Base-by-base conservation (phyloP, 768 basidiomycete species). In the Mycena galopus region DNA sequence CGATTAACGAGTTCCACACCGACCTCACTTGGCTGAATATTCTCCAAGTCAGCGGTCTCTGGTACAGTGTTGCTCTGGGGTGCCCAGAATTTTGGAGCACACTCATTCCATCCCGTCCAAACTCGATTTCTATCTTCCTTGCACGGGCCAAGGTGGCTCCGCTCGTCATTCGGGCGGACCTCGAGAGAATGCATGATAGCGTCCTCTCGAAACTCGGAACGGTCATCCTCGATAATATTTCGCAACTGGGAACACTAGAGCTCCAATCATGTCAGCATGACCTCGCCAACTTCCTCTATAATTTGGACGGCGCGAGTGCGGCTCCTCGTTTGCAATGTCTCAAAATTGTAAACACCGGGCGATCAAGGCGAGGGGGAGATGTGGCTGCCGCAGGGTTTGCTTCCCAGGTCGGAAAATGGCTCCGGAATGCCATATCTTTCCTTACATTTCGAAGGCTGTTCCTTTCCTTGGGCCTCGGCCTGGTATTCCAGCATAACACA, bases 61-160 rank as follows among this genome's bases (percentile, higher is more conserved):
- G 74, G 74, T 68, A 74, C 29, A 50, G n/a, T 25, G 66, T 77
- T 39, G 76, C 76, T 7, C 61, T 77, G 1, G 60, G 33, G 19
- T 73, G 74, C 55, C 71, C 74, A 14, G 69, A 74, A 25, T 70
- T 75, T 11, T 77, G 76, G 76, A 64, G 59, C 60, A 70, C 69
- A 0, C 42, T 77, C 21, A 21, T 73, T 27, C 55, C 75, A n/a
- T 73, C 72, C 1, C 66, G 59, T 14, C 72, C 74, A 1, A 67
- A 73, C n/a, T 70, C 58, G 68, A 77, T 72, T 19, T 33, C 68
- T 11, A 35, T 68, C 44, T 73, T 77, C 74, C 72, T 77, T 33
- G 56, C 51, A 50, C 74, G 76, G 16, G 71, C 74, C n/a, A 73
- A 67, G 39, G 55, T 51, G 44, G 65, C 57, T 8, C 62, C 76